Evolutionary conservation across 1,139 yeast species (phyloP).

Genomic region (Hansenula sp.): DNA sequence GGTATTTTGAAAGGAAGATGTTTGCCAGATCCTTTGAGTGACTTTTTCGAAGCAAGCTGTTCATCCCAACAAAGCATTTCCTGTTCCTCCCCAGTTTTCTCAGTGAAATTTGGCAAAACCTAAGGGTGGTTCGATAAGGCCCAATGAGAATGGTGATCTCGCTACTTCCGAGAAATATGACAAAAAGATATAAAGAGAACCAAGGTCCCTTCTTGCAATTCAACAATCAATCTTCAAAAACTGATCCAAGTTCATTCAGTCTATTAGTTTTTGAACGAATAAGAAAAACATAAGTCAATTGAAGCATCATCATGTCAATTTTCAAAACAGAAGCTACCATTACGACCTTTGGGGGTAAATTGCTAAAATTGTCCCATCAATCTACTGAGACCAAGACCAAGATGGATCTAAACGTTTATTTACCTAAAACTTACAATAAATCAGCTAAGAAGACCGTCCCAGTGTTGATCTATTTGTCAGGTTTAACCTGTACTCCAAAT

Average conservation of each 20-base stretch:
- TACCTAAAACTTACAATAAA: slow-evolving; percentile 55
- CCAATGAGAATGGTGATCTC: neutral
- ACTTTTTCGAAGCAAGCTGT: no score
- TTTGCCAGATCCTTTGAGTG: no score
- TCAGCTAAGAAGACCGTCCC: slow-evolving; percentile 45
- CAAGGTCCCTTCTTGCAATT: no score
- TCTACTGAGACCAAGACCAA: slow-evolving; percentile 62
- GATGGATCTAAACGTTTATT: slow-evolving; percentile 80
- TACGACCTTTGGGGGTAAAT: slow-evolving; percentile 69
- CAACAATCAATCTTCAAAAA: no score
- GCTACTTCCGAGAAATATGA: neutral
- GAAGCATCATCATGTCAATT: slow-evolving; percentile 31
- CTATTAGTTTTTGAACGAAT: no score
- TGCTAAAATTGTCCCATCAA: slow-evolving; percentile 71
- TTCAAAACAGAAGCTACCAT: slow-evolving; percentile 57
- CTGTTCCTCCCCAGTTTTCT: no score
- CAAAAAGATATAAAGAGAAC: no score
- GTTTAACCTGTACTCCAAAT: slow-evolving; percentile 90
- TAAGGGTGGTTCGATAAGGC: neutral
- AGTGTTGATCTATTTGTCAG: slow-evolving; percentile 76
- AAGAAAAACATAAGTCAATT: no score
- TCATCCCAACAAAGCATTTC: no score
- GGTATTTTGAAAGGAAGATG: no score
- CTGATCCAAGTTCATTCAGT: no score
- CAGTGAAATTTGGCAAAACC: no score